A percentile compares a stretch with the other conserved stretches of the same genome.
phyloP scores from a whole-genome alignment of 2,329 filamentous ascomycete species.

The Pseudopyricularia cyperi region DNA sequence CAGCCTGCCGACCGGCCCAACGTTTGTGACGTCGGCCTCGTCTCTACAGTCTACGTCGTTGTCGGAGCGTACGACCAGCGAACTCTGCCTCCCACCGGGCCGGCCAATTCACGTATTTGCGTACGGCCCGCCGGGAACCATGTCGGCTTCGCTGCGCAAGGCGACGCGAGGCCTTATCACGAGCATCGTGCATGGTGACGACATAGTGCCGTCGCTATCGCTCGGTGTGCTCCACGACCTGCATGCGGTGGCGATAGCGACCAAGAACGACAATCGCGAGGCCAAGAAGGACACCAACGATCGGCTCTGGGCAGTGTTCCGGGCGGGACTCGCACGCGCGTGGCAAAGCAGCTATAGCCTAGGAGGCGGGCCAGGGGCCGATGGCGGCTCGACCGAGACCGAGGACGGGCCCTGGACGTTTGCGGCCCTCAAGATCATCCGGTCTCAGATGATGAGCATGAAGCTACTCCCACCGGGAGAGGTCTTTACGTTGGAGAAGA shows the following conservation, averaged over 20 bases:
- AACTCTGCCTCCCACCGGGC: conserved; percentile 43
- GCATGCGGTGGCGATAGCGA: conserved; percentile 57
- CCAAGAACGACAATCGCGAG: conserved; percentile 57
- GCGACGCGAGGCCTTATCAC: conserved; percentile 65
- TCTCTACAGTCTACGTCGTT: conserved; percentile 12
- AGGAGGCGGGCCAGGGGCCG: neutral
- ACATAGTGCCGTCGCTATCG: conserved; percentile 62
- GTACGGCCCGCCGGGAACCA: conserved; percentile 61
- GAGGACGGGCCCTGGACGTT: conserved; percentile 59
- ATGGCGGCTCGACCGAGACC: neutral
- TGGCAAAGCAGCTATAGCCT: conserved; percentile 34
- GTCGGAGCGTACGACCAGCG: conserved; percentile 16
- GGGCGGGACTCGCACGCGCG: conserved; percentile 45
- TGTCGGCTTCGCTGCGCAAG: conserved; percentile 56
- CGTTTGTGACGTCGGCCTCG: conserved; percentile 48
- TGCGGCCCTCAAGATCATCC: conserved; percentile 50
- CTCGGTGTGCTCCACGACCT: conserved; percentile 64
- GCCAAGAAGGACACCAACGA: conserved; percentile 54
- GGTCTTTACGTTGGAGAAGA: conserved; percentile 59
- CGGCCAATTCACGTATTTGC: conserved; percentile 69
- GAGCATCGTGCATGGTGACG: conserved; percentile 58
- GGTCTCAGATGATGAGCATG: conserved; percentile 52
- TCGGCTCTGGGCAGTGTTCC: conserved; percentile 52
- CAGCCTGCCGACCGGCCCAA: conserved; percentile 27
- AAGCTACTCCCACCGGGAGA: conserved; percentile 67